Base-by-base conservation (phyloP, 495 filamentous ascomycete genomes). In the Penicillium manginii region DNA sequence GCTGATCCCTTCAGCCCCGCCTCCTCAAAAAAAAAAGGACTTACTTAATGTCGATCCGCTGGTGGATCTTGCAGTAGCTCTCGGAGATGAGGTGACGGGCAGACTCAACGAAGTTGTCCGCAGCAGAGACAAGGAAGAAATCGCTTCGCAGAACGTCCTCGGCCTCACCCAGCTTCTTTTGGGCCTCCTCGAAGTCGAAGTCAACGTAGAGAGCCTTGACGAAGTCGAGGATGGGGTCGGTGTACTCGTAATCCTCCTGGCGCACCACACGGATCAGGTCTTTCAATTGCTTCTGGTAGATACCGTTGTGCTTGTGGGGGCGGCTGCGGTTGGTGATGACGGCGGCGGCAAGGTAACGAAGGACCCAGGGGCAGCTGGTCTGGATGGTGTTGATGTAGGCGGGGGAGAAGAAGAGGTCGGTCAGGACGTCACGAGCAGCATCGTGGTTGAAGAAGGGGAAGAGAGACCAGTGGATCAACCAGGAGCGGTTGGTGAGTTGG, bases 401-500 rank as follows among this genome's bases (percentile, higher is more conserved):
- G 52, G 92, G 88, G 65, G 88, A 94, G 85, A 98, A 98, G 84
- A 97, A 93, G 61, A 97, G 86, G 62, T 98, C 94, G 75, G 92
- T 90, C 64, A 98, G 83, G 62, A 82, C 84, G 62, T 98, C 94
- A 61, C 92, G 89, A 54, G 93, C 91, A 63, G 90, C 83, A 69
- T 96, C 93, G 78, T 93, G 87, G 83, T 97, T 97, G 86, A 98
- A 98, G 82, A 97, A 93, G 54, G 96, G 94, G 85, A 98, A 98
- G 56, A 98, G 85, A 42, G 89, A 87, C 94, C 94, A 98, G 87
- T 98, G 96, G 70, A 97, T 90, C 65, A 98, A 83, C 91, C 93
- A 96, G 31, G 92, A 93, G 59, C 96, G 91, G 80, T 96, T 92
- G 68, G 90, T 86, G 29, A 98, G 88, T 77, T 98, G 94, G 26